Conservation (phyloP, 73 alveolate species). For the Effrenium voratum region DNA sequence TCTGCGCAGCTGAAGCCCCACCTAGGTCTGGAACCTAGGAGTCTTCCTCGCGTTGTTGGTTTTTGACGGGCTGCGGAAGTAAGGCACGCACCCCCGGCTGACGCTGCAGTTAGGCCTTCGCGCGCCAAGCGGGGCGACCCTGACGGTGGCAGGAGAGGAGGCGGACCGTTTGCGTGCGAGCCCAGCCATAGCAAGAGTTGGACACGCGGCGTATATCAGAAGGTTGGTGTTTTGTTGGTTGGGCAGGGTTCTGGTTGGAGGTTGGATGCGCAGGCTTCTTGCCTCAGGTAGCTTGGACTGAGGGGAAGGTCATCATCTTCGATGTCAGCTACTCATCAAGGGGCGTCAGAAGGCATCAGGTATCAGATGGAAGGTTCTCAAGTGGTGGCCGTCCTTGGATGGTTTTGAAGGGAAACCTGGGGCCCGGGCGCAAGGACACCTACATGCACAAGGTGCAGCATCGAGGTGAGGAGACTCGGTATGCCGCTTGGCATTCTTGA, state of each 20-base stretch:
- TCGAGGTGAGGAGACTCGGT: constrained; percentile 36
- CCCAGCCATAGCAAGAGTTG: background rate
- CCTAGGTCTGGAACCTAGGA: background rate
- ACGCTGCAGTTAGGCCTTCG: constrained; percentile 58
- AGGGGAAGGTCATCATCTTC: constrained; percentile 63
- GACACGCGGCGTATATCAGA: background rate
- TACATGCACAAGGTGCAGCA: constrained; percentile 84
- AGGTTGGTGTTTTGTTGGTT: background rate
- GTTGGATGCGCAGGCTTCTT: background rate
- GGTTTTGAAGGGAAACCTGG: background rate
- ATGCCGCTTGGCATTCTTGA: background rate
- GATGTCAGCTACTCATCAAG: background rate
- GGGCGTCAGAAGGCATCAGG: background rate
- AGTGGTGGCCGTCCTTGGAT: background rate
- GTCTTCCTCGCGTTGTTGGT: background rate
- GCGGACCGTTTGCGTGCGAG: background rate
- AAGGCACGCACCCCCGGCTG: constrained; percentile 57
- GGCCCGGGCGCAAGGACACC: constrained; percentile 37
- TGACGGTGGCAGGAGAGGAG: constrained; percentile 64
- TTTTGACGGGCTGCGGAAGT: background rate
- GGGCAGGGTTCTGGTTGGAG: background rate
- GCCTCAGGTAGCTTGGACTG: constrained; percentile 26
- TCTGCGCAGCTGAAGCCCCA: constrained; percentile 67
- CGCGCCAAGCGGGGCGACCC: constrained; percentile 55
- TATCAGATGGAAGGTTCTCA: background rate